phyloP scores from a whole-genome alignment of 2,329 filamentous ascomycete species.

The Neopestalotiopsis sp. region DNA sequence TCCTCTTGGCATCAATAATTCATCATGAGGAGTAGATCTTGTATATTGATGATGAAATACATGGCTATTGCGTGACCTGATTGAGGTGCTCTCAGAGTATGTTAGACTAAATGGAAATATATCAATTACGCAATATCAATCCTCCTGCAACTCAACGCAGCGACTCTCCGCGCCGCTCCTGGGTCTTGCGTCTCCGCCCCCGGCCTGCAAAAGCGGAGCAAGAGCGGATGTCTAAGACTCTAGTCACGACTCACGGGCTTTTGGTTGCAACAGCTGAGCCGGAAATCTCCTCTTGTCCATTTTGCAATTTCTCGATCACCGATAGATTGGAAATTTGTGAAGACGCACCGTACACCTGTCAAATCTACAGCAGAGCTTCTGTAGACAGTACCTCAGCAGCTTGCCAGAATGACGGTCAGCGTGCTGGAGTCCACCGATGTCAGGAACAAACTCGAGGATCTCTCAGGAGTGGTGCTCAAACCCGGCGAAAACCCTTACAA shows the following conservation, averaged over 20 bases:
- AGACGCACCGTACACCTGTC: neutral
- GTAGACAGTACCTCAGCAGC: neutral
- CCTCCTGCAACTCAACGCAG: neutral
- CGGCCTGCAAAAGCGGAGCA: neutral
- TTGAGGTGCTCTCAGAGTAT: too few relatives aligned
- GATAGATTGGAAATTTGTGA: too few relatives aligned
- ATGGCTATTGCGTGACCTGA: too few relatives aligned
- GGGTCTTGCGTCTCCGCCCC: neutral
- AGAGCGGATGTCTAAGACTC: neutral
- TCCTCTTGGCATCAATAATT: too few relatives aligned
- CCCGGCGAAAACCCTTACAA: slow-evolving; percentile 76
- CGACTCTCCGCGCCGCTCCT: neutral
- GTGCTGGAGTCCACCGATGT: slow-evolving; percentile 44
- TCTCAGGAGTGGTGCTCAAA: slow-evolving; percentile 54
- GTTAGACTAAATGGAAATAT: too few relatives aligned
- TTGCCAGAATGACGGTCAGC: slow-evolving; percentile 38
- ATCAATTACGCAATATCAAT: neutral
- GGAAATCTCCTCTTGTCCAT: too few relatives aligned
- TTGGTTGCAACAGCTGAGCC: neutral
- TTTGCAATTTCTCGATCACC: too few relatives aligned
- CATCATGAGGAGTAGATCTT: too few relatives aligned
- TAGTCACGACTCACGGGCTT: neutral
- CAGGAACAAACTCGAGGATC: slow-evolving; percentile 57
- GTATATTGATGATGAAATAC: too few relatives aligned
- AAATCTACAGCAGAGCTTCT: neutral